Percentiles rank a stretch among this genome's conserved stretches.
Conservation (phyloP, 2,329 filamentous ascomycete species). For the Daldinia sp. region DNA sequence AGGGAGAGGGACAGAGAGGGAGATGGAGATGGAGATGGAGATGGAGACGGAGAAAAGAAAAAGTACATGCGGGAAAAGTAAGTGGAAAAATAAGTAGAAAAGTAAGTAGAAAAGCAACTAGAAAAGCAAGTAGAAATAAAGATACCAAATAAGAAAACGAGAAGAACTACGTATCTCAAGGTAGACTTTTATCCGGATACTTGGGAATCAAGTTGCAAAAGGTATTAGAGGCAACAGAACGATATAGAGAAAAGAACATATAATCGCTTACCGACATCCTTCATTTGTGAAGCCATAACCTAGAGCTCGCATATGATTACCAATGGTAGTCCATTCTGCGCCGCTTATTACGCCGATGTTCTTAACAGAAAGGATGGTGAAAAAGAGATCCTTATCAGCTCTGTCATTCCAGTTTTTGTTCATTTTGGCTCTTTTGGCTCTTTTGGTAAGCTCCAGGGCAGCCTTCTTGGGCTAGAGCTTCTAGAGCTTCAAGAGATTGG, state of each 20-base stretch:
- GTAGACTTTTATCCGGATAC: not conserved
- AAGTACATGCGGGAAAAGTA: too few relatives aligned
- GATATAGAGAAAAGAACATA: too few relatives aligned
- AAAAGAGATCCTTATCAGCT: constrained; percentile 70
- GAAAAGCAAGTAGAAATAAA: constrained; percentile 9
- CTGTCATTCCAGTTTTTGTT: constrained; percentile 69
- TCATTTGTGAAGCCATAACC: constrained; percentile 72
- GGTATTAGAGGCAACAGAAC: too few relatives aligned
- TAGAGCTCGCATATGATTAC: constrained; percentile 65
- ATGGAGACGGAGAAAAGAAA: too few relatives aligned
- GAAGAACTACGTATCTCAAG: too few relatives aligned
- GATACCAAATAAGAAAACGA: not conserved
- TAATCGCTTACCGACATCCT: constrained; percentile 64
- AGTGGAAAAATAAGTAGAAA: too few relatives aligned
- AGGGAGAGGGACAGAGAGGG: not conserved
- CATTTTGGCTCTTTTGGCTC: constrained; percentile 50
- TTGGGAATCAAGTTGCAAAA: not conserved
- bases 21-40: not conserved
- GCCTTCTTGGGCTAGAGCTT: too few relatives aligned
- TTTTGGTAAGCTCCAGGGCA: too few relatives aligned
- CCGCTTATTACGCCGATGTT: constrained; percentile 71
- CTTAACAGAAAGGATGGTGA: constrained; percentile 68
- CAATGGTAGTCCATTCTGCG: constrained; percentile 68
- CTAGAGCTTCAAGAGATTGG: constrained; percentile 27
- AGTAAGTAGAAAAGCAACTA: too few relatives aligned